Evolutionary conservation across 192 early-diverging fungal species (phyloP), one percentile per base, ranked within the genome.

Genomic region (Coemansia sp.): DNA sequence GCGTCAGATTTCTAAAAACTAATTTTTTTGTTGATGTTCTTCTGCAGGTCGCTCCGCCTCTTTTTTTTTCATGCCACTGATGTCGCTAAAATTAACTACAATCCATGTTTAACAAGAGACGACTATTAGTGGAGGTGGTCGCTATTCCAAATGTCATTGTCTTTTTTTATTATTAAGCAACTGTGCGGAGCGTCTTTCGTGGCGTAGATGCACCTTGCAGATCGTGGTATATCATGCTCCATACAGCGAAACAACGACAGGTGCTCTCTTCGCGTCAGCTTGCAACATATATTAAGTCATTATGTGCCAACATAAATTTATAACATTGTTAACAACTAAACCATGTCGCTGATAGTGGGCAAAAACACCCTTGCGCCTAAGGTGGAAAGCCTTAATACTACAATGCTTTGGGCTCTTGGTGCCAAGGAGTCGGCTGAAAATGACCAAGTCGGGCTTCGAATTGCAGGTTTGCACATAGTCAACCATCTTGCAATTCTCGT

Each of bases 41-140:
- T 24, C 47, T 51, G 47, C 47, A 22, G 18, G 47, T 51, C n/a
- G 47, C 47, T 51, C 47, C 47, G 47, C 47, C 20, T 51, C 47
- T 51, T 22, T 20, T 49, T 49, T 51, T 24, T 24, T 24, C 24
- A 24, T 24, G 8, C 49, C 20, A 7, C 24, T 22, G 49, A 51
- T 51, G 49, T 22, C 49, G 20, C 49, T 51, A 51, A 51, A 51
- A 22, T 51, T 51, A 20, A 51, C n/a, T 51, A 24, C 24, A 24
- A 24, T 24, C 24, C 24, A 22, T 22, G 2, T 10, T 22, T 24
- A 20, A n/a, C 20, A 51, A 8, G 20, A 4, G 7, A 7, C 5
- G n/a, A 43, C 16, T 43, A 43, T 16, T 51, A 51, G 24, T 22
- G 9, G n/a, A 7, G 49, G n/a, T 51, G 5, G 9, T 51, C 49